Evolutionary conservation across 805 yeast genomes (phyloP).

Genomic region (Lipomyces yamanashiensis): DNA sequence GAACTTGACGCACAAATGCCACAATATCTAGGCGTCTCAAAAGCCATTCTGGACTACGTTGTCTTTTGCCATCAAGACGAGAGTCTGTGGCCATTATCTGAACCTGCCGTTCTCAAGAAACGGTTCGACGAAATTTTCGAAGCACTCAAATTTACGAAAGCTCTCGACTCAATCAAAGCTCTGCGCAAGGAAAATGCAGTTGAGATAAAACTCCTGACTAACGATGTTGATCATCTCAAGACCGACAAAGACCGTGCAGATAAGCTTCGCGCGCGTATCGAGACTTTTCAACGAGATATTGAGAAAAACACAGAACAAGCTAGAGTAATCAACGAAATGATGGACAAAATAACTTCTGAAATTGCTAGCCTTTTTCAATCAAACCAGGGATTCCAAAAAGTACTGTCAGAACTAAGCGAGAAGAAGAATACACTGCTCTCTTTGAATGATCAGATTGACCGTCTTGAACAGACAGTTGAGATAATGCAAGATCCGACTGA

Average conservation of each 20-base stretch:
- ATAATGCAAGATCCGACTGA: conserved; percentile 53
- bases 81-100: conserved; percentile 93
- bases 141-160: conserved; percentile 90
- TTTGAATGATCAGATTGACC: conserved; percentile 55
- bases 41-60: conserved; percentile 86
- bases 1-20: conserved; percentile 87
- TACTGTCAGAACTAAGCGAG: conserved; percentile 65
- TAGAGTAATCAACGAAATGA: conserved; percentile 55
- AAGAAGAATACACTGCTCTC: conserved; percentile 55
- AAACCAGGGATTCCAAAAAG: conserved; percentile 80
- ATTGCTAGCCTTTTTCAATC: conserved; percentile 59
- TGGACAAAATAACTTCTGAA: conserved; percentile 6
- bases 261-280: conserved; percentile 56
- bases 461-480: conserved; percentile 56
- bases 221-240: conserved; percentile 75
- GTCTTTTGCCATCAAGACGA: conserved; percentile 98
- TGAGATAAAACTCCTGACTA: conserved; percentile 76
- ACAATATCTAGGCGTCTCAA: conserved; percentile 80
- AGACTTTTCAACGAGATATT: conserved; percentile 52
- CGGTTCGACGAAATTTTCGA: conserved; percentile 96
- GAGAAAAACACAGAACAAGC: conserved; percentile 56
- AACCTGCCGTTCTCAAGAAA: conserved; percentile 85
- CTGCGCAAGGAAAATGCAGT: conserved; percentile 76
- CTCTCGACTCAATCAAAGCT: conserved; percentile 74
- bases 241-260: conserved; percentile 75